Base-by-base conservation (phyloP, 805 yeast genomes). In the Metschnikowia arizonensis region DNA sequence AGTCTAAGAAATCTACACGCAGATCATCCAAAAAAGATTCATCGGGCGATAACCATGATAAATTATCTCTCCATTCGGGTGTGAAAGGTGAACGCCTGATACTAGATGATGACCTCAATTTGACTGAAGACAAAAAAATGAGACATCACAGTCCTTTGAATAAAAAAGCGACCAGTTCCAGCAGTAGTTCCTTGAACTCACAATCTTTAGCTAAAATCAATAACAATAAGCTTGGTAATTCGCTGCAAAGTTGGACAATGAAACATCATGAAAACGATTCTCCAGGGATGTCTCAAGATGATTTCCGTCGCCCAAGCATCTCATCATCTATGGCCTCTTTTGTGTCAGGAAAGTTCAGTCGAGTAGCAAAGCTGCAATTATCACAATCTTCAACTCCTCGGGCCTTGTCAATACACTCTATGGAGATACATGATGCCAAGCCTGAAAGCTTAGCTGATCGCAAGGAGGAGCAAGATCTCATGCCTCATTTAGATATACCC, bases 1-100 rank as follows among this genome's bases (percentile, higher is more conserved):
- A 42, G 30, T 52, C 52, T 32, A 55, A 57, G 37, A 53, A 55
- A 45, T 33, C 33, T 12, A 12, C 42, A 10, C 23, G 11, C 17
- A 37, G 25, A 18, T 19, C 33, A 18, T 28, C 40, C n/a, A 18
- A 15, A 29, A 37, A 37, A 37, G 25, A 14, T 28, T 37, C 40
- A 18, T 26, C 33, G n/a, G 18, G 40, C 18, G 40, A 37, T 19
- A 17, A 12, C 19, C 40, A 37, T 8, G 40, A 28, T 28, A 37
- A 18, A n/a, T 37, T 33, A n/a, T n/a, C 33, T 9, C 26, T 37
- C 9, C 7, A 29, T 10, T 37, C 40, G 5, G 18, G 25, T n/a
- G 5, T 5, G 2, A 37, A 28, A 18, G 18, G 33, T 29, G 40
- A 37, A 21, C 19, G 8, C n/a, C 33, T 37, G 33, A 11, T 9